phyloP scores from a whole-genome alignment of 805 yeast genomes.

The Barnettozyma wickerhamii region DNA sequence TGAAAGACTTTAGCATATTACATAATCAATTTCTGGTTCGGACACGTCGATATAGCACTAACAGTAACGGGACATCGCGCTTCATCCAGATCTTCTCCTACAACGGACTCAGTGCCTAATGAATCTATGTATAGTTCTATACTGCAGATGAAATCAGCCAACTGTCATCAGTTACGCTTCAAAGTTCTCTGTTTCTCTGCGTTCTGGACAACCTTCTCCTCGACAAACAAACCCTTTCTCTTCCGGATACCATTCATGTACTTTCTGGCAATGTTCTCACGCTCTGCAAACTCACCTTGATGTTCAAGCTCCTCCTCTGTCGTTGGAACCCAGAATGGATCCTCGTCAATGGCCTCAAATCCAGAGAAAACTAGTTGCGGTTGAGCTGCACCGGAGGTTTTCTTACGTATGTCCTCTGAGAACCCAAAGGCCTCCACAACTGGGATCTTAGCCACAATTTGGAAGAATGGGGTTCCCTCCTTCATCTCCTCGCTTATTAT shows the following conservation, averaged over 20 bases:
- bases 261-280: slow-evolving; percentile 83
- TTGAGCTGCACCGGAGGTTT: slow-evolving; percentile 94
- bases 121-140: background rate
- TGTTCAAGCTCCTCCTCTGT: slow-evolving; percentile 96
- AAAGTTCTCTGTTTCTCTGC: slow-evolving; percentile 94
- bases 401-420: slow-evolving; percentile 88
- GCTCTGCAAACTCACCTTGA: slow-evolving; percentile 86
- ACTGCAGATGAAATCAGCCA: background rate
- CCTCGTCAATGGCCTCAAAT: slow-evolving; percentile 78
- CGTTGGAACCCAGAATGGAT: slow-evolving; percentile 99
- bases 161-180: slow-evolving; percentile 49
- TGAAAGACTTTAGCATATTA: no score
- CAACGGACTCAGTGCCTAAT: background rate
- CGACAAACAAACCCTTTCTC: slow-evolving; percentile 85
- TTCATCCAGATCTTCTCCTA: background rate
- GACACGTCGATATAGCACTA: no score
- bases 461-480: slow-evolving; percentile 97
- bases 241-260: slow-evolving; percentile 81
- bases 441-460: slow-evolving; percentile 79
- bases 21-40: no score
- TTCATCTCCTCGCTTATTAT: slow-evolving; percentile 92
- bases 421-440: slow-evolving; percentile 97
- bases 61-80: no score
- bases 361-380: slow-evolving; percentile 94
- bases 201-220: slow-evolving; percentile 83